Percentiles rank a stretch among this genome's conserved stretches.
phyloP scores from a whole-genome alignment of 2,329 filamentous ascomycete species.

The Colletotrichum nymphaeae region DNA sequence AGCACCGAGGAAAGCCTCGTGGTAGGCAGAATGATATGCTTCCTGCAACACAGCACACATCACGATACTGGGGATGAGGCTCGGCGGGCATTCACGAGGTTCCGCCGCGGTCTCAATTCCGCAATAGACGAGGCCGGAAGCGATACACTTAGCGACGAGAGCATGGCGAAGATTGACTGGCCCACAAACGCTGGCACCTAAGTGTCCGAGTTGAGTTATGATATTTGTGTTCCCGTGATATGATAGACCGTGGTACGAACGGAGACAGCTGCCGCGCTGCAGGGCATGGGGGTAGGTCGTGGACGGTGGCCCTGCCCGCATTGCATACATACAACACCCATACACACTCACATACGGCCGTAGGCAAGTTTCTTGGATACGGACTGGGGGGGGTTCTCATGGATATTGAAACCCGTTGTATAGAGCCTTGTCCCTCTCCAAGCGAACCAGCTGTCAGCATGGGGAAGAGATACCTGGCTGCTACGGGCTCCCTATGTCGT shows the following conservation, averaged over 20 bases:
- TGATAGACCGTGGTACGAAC: constrained; percentile 4
- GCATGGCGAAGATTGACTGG: constrained; percentile 4
- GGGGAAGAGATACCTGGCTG: background rate
- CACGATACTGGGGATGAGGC: constrained; percentile 7
- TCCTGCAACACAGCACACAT: background rate
- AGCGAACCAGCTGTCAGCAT: constrained; percentile 6
- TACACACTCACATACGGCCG: constrained; percentile 16
- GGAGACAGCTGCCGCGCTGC: background rate
- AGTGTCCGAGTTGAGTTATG: constrained; percentile 8
- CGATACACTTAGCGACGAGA: background rate
- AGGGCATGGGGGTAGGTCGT: background rate
- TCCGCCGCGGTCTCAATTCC: constrained; percentile 28
- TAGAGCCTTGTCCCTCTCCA: background rate
- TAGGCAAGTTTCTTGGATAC: constrained; percentile 16
- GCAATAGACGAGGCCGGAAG: constrained; percentile 16
- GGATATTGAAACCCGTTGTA: constrained; percentile 2
- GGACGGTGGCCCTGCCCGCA: too few relatives aligned
- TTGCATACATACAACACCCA: background rate
- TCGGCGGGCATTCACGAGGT: background rate
- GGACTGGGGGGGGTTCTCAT: background rate
- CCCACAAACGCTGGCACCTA: constrained; percentile 18
- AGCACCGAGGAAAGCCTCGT: background rate
- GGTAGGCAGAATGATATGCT: background rate
- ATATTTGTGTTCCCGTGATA: constrained; percentile 16
- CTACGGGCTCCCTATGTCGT: background rate